A percentile compares a stretch with the other conserved stretches of the same genome.
These are phyloP conservation scores for Martiniozyma asiatica DNA, from an alignment of 1,139 yeast species.

Conservation along the genomic window DNA sequence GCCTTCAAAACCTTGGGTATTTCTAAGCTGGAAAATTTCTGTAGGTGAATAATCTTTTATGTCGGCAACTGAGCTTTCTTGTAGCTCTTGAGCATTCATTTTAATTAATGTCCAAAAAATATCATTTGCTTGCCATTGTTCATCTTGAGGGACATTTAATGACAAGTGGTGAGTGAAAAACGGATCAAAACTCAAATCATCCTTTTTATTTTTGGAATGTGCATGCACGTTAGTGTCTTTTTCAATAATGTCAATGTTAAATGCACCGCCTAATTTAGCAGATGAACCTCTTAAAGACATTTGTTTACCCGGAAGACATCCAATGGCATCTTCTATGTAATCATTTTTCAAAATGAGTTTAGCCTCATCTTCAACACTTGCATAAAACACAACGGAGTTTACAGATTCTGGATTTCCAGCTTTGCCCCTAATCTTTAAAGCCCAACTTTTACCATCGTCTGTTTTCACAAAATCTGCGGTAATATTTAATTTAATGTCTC, in stretches of 20 bases:
- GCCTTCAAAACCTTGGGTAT: conserved; percentile 53
- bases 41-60: conserved; percentile 27
- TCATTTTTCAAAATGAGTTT: conserved; percentile 18
- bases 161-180: conserved; percentile 52
- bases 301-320: conserved; percentile 16
- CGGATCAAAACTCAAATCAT: conserved; percentile 35
- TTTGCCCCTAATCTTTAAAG: conserved; percentile 48
- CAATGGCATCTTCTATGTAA: conserved; percentile 10
- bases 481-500: conserved; percentile 48
- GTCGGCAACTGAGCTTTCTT: conserved; percentile 24
- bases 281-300: conserved; percentile 42
- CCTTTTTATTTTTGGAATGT: conserved; percentile 20
- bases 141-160: conserved; percentile 57
- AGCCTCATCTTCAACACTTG: conserved; percentile 56
- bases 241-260: conserved; percentile 38
- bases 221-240: conserved; percentile 36
- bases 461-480: conserved; percentile 69
- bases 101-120: conserved; percentile 58
- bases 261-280: conserved; percentile 40
- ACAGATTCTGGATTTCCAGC: conserved; percentile 41
- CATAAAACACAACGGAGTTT: conserved; percentile 65
- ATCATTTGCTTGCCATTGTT: conserved; percentile 73
- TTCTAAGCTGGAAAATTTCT: conserved; percentile 45
- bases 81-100: conserved; percentile 47
- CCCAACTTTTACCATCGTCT: conserved; percentile 64